Conservation (phyloP, 1,139 yeast genomes). For the Arxiozyma bovina region DNA sequence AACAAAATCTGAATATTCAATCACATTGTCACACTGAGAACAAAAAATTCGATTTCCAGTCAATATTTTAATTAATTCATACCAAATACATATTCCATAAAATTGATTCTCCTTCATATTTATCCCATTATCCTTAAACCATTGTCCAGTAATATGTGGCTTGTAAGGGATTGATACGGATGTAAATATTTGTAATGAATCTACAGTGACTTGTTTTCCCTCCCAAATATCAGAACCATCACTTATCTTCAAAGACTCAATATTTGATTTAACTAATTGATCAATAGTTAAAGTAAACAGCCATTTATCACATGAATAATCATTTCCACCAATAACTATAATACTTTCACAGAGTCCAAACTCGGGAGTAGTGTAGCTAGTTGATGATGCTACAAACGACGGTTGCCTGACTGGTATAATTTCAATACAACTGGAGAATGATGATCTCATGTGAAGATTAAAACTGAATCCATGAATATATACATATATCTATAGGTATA, state of each 20-base stretch:
- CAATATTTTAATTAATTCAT: conserved; percentile 16
- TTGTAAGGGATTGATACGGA: neutral
- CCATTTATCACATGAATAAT: neutral
- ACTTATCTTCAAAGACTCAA: neutral
- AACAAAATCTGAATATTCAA: neutral
- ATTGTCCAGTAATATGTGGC: neutral
- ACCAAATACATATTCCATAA: conserved; percentile 14
- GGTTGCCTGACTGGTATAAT: neutral
- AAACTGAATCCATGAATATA: neutral
- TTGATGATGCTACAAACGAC: neutral
- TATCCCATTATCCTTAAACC: neutral
- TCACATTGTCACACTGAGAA: neutral
- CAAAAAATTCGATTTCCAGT: conserved; percentile 10
- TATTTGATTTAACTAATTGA: neutral
- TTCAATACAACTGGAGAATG: neutral
- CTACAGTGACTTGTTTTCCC: neutral
- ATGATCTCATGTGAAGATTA: neutral
- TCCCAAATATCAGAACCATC: conserved; percentile 2
- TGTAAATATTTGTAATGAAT: neutral
- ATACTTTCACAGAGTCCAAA: neutral
- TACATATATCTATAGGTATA: neutral
- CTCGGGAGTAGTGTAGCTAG: neutral
- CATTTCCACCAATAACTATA: neutral
- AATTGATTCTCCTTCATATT: neutral
- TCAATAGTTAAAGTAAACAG: neutral